Percentiles rank a stretch among this genome's conserved stretches.
phyloP scores from a whole-genome alignment of 1,139 yeast species.

The Hyphopichia buzzinii region DNA sequence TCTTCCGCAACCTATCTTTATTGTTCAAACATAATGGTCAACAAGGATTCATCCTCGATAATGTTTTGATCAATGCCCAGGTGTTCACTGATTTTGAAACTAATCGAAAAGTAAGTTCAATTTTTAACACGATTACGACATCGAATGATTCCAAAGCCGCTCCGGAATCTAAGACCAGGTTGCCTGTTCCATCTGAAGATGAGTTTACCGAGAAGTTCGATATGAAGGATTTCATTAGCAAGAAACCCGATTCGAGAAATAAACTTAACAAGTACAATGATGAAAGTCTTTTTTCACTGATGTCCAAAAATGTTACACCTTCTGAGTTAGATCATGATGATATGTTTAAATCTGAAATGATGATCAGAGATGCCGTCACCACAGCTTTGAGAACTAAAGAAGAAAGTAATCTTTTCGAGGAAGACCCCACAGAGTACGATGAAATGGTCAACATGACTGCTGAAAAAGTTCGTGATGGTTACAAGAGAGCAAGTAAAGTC shows the following conservation, averaged over 20 bases:
- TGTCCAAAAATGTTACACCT: slow-evolving; percentile 13
- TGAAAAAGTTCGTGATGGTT: slow-evolving; percentile 14
- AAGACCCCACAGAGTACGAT: slow-evolving; percentile 12
- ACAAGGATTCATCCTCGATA: slow-evolving; percentile 35
- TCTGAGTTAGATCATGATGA: slow-evolving; percentile 16
- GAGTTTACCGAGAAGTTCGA: slow-evolving; percentile 18
- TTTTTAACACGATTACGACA: neutral
- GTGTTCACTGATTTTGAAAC: slow-evolving; percentile 28
- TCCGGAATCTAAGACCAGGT: neutral
- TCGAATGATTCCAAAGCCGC: neutral
- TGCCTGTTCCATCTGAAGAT: slow-evolving; percentile 3
- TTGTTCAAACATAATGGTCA: slow-evolving; percentile 34
- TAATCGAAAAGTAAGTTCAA: neutral
- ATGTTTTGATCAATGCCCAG: slow-evolving; percentile 28
- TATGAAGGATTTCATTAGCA: slow-evolving; percentile 21
- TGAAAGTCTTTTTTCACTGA: slow-evolving; percentile 18
- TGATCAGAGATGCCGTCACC: slow-evolving; percentile 22
- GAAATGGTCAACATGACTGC: slow-evolving; percentile 15
- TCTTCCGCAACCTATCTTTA: slow-evolving; percentile 28
- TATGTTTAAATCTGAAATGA: slow-evolving; percentile 12
- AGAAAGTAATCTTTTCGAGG: slow-evolving; percentile 1
- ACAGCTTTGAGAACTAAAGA: slow-evolving; percentile 15
- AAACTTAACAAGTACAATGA: slow-evolving; percentile 17
- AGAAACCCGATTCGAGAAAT: slow-evolving; percentile 4
- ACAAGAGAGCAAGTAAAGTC: slow-evolving; percentile 3